Percentiles rank a stretch among this genome's conserved stretches.
phyloP scores from a whole-genome alignment of 23 red algal species.

The Gracilaria domingensis region DNA sequence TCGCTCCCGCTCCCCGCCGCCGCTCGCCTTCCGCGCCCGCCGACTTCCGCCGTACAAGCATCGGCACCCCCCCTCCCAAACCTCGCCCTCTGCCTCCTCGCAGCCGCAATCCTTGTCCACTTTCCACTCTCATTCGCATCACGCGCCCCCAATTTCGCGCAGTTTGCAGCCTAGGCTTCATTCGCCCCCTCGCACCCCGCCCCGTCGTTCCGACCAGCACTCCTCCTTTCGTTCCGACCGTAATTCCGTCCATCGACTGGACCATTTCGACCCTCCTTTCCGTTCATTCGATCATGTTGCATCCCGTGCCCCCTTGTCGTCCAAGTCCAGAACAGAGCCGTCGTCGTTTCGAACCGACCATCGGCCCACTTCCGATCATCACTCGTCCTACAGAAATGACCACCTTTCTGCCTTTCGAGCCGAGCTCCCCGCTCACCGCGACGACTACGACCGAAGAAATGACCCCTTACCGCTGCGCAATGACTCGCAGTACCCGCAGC shows the following conservation, averaged over 20 bases:
- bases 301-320: neutral
- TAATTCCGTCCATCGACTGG: conserved; percentile 5
- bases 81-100: conserved; percentile 1
- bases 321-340: too few species aligned
- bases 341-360: conserved; percentile 29
- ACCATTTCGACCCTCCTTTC: conserved; percentile 30
- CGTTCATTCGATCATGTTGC: neutral
- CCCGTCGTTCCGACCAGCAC: neutral
- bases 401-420: neutral
- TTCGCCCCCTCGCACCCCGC: conserved; percentile 29
- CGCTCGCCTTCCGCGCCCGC: conserved; percentile 4
- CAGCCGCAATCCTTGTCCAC: conserved; percentile 10
- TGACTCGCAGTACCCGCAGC: conserved; percentile 6
- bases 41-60: conserved; percentile 32
- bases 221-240: conserved; percentile 31
- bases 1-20: conserved; percentile 3
- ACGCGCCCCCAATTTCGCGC: conserved; percentile 5
- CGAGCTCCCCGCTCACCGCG: conserved; percentile 15
- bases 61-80: conserved; percentile 13
- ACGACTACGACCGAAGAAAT: conserved; percentile 19
- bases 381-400: conserved; percentile 39
- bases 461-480: neutral
- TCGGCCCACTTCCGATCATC: conserved; percentile 21
- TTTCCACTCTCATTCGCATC: conserved; percentile 5
- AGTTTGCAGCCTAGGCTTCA: conserved; percentile 23